These are phyloP conservation scores for Wickerhamiella alocasiicola DNA, from an alignment of 805 yeast species.

Conservation along the genomic window DNA sequence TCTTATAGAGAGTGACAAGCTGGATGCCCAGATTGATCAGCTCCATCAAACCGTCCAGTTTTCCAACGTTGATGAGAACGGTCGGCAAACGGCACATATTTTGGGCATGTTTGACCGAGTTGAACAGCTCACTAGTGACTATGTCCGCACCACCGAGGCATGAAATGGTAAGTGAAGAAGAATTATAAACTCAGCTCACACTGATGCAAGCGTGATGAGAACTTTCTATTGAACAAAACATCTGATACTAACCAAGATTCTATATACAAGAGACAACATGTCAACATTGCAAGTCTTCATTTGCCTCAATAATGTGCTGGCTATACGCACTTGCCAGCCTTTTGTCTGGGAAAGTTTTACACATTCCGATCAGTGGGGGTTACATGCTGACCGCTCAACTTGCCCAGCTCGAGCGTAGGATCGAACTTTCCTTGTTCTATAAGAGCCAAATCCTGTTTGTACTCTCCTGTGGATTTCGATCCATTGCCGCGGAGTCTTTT, in stretches of 20 bases:
- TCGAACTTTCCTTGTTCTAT: slow-evolving; percentile 72
- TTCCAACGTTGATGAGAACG: slow-evolving; percentile 1
- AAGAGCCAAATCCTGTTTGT: slow-evolving; percentile 75
- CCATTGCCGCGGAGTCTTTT: slow-evolving; percentile 91
- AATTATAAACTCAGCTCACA: slow-evolving; percentile 25
- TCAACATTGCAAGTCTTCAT: no score
- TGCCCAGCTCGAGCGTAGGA: slow-evolving; percentile 66
- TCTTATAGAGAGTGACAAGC: slow-evolving; percentile 10
- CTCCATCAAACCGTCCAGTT: slow-evolving; percentile 13
- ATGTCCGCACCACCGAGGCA: neutral
- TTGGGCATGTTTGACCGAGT: slow-evolving; percentile 9
- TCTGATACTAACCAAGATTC: slow-evolving; percentile 10
- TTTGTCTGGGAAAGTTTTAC: neutral
- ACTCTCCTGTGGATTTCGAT: slow-evolving; percentile 82
- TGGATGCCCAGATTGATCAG: slow-evolving; percentile 17
- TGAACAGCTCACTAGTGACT: slow-evolving; percentile 8
- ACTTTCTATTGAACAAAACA: slow-evolving; percentile 13
- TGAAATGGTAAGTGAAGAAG: slow-evolving; percentile 22
- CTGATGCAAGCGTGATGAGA: slow-evolving; percentile 26
- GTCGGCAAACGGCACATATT: slow-evolving; percentile 1
- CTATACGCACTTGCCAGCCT: neutral
- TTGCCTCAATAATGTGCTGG: no score
- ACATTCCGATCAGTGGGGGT: neutral
- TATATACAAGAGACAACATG: no score
- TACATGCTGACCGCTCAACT: slow-evolving; percentile 30